phyloP scores from a whole-genome alignment of 1,284 basidiomycete genomes.

The Trichosporon ovoides region DNA sequence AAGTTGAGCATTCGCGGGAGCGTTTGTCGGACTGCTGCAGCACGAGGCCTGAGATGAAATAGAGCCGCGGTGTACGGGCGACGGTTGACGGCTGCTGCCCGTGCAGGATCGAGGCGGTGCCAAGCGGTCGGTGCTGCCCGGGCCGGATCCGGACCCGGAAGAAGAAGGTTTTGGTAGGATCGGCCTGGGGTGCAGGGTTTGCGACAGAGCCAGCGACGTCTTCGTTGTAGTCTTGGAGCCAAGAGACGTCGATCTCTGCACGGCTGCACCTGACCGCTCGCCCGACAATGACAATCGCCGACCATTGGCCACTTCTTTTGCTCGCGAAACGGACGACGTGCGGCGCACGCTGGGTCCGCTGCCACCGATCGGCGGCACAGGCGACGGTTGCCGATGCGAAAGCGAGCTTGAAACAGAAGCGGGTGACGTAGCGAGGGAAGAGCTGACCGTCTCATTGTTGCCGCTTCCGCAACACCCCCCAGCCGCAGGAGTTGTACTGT shows the following conservation, averaged over 20 bases:
- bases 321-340: conserved; percentile 19
- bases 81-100: conserved; percentile 15
- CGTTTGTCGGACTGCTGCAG: conserved; percentile 11
- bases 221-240: conserved; percentile 35
- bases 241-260: conserved; percentile 28
- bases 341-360: conserved; percentile 8
- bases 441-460: neutral
- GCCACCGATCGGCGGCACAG: conserved; percentile 8
- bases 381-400: conserved; percentile 10
- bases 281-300: neutral
- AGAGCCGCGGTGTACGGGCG: conserved; percentile 15
- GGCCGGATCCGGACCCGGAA: neutral
- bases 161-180: conserved; percentile 35
- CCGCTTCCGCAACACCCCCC: conserved; percentile 9
- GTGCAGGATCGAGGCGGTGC: conserved; percentile 11
- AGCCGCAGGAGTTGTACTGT: neutral
- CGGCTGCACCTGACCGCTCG: neutral
- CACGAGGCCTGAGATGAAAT: conserved; percentile 17
- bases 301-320: conserved; percentile 18
- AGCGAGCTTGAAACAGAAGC: neutral
- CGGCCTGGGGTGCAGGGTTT: conserved; percentile 26
- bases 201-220: conserved; percentile 28
- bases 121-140: conserved; percentile 1
- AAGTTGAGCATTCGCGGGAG: neutral
- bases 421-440: too few relatives aligned